phyloP scores from a whole-genome alignment of 805 yeast genomes.

The Limtongozyma cylindracea region DNA sequence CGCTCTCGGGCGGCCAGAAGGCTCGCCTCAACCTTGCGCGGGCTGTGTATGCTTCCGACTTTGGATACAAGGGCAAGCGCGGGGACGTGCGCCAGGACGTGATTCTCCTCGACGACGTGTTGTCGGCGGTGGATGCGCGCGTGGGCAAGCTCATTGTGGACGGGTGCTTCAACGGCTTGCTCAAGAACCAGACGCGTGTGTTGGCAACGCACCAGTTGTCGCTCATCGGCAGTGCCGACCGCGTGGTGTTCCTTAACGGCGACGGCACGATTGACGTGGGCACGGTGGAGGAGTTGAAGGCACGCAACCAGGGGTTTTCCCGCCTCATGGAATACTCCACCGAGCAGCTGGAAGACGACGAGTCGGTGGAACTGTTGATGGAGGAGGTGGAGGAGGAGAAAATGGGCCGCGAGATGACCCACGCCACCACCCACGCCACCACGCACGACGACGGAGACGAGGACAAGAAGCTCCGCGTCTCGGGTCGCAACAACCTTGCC shows the following conservation, averaged over 20 bases:
- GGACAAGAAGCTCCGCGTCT: conserved; percentile 1
- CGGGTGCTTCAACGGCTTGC: conserved; percentile 9
- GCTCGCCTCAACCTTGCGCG: conserved; percentile 18
- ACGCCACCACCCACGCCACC: conserved; percentile 1
- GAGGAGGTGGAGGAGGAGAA: conserved; percentile 6
- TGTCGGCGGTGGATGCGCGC: conserved; percentile 16
- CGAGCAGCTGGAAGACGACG: conserved; percentile 5
- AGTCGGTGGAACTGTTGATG: conserved; percentile 1
- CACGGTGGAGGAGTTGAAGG: conserved; percentile 7
- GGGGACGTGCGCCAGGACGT: too few relatives aligned
- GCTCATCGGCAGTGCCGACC: conserved; percentile 12
- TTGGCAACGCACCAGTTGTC: conserved; percentile 19
- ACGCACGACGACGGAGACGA: conserved; percentile 1
- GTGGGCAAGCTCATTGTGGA: conserved; percentile 15
- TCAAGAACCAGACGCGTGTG: conserved; percentile 9
- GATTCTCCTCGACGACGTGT: conserved; percentile 16
- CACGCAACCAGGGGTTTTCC: conserved; percentile 17
- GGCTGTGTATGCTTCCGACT: conserved; percentile 12
- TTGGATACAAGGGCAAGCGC: too few relatives aligned
- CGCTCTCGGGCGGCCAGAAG: conserved; percentile 18
- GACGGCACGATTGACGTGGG: conserved; percentile 16
- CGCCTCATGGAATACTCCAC: conserved; percentile 21
- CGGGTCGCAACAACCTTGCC: conserved; percentile 1
- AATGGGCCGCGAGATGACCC: not conserved
- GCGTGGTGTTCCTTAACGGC: conserved; percentile 12